Evolutionary conservation across 176 grass and related monocot genomes (phyloP), one percentile per base, ranked within the genome.

Genomic region (Triticum dicoccoides): DNA sequence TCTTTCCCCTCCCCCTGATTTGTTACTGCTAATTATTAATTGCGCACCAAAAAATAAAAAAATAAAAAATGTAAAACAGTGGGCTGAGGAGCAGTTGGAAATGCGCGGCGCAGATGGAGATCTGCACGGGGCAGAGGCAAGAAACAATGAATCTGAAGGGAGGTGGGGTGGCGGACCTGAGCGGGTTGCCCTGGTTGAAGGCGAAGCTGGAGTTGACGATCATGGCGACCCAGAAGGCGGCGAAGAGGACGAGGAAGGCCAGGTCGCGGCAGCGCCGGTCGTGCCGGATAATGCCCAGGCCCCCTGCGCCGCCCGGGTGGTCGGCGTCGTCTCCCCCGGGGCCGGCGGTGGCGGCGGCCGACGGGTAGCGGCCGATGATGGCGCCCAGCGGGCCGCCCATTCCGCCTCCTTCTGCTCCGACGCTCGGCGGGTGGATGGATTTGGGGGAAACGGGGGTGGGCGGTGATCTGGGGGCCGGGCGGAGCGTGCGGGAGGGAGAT

Each of bases 121-220:
- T 58, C 54, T 58, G 54, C 54, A 0, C 17, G 15, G 0, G 2
- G 1, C 5, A 54, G 45, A 51, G 13, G 47, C 47, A 51, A 51
- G 47, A 51, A 0, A 1, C 5, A 2, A 5, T 32, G 79, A 83
- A 80, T 87, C 54, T 79, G 95, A 0, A 4, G 37, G 37, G 6
- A 6, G 37, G 37, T 38, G 37, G 37, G 37, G 37, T 8, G 38
- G 11, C 18, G 24, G 73, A 98, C 96, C 96, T 95, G 66, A 98
- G 90, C 2, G 97, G 94, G 73, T 94, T 99, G 33, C 97, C 97
- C 84, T 94, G 97, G 92, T 99, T 99, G 90, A 99, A 99, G 4
- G 92, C 97, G 83, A 99, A 99, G 94, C 97, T 99, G 80, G 97
- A 99, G 80, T 99, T 99, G 49, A 99, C 97, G 76, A 99, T 99